These are phyloP conservation scores for Clavaria fumosa DNA, from an alignment of 768 basidiomycete species.

Conservation along the genomic window DNA sequence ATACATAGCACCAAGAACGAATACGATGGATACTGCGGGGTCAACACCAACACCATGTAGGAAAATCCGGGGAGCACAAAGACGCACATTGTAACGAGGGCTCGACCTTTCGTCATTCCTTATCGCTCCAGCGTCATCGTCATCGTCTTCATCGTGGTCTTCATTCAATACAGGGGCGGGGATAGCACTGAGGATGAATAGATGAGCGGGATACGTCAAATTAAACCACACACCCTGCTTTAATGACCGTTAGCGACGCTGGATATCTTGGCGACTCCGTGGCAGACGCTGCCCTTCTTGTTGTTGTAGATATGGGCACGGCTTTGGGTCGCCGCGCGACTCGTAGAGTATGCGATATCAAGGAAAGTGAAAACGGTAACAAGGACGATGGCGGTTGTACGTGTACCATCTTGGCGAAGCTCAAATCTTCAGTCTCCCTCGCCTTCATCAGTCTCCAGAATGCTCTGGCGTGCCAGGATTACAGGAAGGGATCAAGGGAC, in stretches of 20 bases:
- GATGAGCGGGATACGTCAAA: background rate
- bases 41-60: too few species aligned
- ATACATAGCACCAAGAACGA: slow-evolving; percentile 93
- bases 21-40: slow-evolving; percentile 65
- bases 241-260: slow-evolving; percentile 86
- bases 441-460: too few species aligned
- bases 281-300: slow-evolving; percentile 44
- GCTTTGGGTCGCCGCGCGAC: slow-evolving; percentile 89
- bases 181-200: too few species aligned
- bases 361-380: slow-evolving; percentile 95
- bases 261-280: slow-evolving; percentile 86
- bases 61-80: background rate
- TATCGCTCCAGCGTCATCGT: slow-evolving; percentile 63
- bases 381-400: slow-evolving; percentile 74
- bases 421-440: too few species aligned
- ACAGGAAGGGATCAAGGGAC: too few species aligned
- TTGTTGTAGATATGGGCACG: slow-evolving; percentile 71
- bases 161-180: slow-evolving; percentile 85
- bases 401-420: too few species aligned
- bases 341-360: slow-evolving; percentile 95
- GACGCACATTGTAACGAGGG: slow-evolving; percentile 81
- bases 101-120: slow-evolving; percentile 88
- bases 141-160: slow-evolving; percentile 60
- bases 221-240: slow-evolving; percentile 60
- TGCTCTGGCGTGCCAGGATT: too few species aligned